These are phyloP conservation scores for Physcomitrellopsis africana DNA, from an alignment of 225 moss, liverwort and hornwort species.

Conservation along the genomic window DNA sequence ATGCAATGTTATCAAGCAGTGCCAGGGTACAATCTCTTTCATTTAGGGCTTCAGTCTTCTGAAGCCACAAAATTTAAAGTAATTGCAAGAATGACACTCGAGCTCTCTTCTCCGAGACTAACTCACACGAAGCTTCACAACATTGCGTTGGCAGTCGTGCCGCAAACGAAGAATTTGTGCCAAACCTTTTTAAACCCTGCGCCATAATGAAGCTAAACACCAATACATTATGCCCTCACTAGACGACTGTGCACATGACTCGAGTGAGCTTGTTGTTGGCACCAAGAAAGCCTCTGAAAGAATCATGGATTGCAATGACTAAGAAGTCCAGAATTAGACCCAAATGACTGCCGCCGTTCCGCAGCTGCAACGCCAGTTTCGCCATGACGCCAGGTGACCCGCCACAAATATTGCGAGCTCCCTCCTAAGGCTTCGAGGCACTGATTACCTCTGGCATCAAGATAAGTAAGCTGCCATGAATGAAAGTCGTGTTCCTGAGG, in stretches of 20 bases:
- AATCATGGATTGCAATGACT: background rate
- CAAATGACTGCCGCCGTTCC: background rate
- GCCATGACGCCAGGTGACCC: slow-evolving; percentile 27
- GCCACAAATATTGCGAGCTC: background rate
- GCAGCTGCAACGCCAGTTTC: slow-evolving; percentile 21
- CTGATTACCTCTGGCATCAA: no score
- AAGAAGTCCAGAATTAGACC: background rate
- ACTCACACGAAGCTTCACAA: background rate
- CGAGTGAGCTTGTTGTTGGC: slow-evolving; percentile 22
- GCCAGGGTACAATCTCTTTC: slow-evolving; percentile 14
- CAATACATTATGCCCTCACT: background rate
- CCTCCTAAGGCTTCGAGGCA: background rate
- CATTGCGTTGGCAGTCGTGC: no score
- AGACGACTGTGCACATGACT: background rate
- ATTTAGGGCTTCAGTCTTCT: background rate
- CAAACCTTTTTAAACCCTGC: no score
- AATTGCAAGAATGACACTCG: no score
- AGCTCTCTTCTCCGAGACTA: no score
- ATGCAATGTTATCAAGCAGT: slow-evolving; percentile 15
- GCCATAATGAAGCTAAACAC: no score
- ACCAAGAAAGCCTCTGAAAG: slow-evolving; percentile 11
- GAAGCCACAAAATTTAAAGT: background rate
- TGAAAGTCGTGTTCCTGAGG: background rate
- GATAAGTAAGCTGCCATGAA: no score
- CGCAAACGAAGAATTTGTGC: no score